Conservation (phyloP, 106 monocot species). For the Apostasia ramifera region DNA sequence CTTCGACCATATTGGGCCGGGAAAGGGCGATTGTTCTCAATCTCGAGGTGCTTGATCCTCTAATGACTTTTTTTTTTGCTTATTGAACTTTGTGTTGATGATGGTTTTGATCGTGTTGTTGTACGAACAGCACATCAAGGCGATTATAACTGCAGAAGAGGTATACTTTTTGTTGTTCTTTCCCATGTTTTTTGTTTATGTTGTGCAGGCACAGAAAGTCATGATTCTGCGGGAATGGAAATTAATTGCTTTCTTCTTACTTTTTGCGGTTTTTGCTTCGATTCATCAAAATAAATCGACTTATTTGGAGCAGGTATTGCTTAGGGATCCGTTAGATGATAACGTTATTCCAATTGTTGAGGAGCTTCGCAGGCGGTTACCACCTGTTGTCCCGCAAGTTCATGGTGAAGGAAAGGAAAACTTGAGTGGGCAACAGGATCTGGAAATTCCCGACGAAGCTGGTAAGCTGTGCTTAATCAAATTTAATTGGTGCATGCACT, state of each 20-base stretch:
- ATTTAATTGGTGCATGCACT: no score
- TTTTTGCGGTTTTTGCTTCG: no score
- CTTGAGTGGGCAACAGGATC: conserved; percentile 53
- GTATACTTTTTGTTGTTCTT: conserved; percentile 7
- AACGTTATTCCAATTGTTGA: conserved; percentile 93
- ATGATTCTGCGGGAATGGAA: no score
- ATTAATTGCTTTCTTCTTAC: no score
- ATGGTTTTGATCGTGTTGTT: not conserved
- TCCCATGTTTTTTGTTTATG: not conserved
- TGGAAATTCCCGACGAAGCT: conserved; percentile 76
- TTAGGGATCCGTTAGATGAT: conserved; percentile 74
- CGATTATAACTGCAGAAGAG: conserved; percentile 66
- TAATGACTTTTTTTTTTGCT: not conserved
- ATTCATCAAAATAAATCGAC: not conserved
- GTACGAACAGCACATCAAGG: conserved; percentile 57
- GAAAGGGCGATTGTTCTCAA: conserved; percentile 70
- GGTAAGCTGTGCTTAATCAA: conserved; percentile 29
- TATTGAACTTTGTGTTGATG: not conserved
- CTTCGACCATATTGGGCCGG: conserved; percentile 59
- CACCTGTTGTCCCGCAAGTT: conserved; percentile 16
- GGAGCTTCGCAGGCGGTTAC: conserved; percentile 77
- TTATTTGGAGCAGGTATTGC: conserved; percentile 54
- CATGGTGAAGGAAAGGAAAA: conserved; percentile 56
- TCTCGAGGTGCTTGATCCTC: conserved; percentile 37
- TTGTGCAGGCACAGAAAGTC: no score